These are phyloP conservation scores for Spergularia azorica DNA, from an alignment of 179 eudicot genomes.

Conservation along the genomic window DNA sequence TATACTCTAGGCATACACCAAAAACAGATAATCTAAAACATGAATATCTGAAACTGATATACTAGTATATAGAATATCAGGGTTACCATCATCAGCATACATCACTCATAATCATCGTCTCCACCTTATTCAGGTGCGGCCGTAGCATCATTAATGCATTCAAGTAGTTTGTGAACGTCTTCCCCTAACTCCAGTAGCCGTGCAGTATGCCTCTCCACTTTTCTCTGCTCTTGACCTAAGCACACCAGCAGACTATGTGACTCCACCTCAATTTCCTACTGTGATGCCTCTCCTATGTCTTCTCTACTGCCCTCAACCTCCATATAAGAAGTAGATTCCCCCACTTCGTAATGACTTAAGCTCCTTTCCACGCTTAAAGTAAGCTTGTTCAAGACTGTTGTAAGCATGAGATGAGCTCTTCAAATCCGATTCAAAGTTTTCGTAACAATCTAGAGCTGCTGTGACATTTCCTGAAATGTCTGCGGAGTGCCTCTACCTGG, in stretches of 20 bases:
- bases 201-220: too few species aligned
- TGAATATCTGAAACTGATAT: too few species aligned
- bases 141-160: constrained; percentile 80
- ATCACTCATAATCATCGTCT: constrained; percentile 42
- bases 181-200: constrained; percentile 78
- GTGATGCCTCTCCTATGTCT: too few species aligned
- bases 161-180: constrained; percentile 79
- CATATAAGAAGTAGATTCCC: constrained; percentile 40
- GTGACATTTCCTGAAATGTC: constrained; percentile 75
- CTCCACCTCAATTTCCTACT: too few species aligned
- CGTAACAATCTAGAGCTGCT: constrained; percentile 61
- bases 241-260: too few species aligned
- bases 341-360: constrained; percentile 55
- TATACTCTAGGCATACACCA: too few species aligned
- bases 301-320: constrained; percentile 74
- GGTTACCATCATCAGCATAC: too few species aligned
- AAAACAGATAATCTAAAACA: too few species aligned
- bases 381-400: constrained; percentile 87
- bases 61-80: too few species aligned
- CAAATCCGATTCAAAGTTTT: constrained; percentile 70
- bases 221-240: too few species aligned
- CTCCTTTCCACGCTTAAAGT: constrained; percentile 70
- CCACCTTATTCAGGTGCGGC: constrained; percentile 62
- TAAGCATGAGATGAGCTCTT: constrained; percentile 91
- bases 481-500: constrained; percentile 61